A percentile compares a stretch with the other conserved stretches of the same genome.
Conservation (phyloP, 1,284 basidiomycete species). For the Heterobasidion irregulare region DNA sequence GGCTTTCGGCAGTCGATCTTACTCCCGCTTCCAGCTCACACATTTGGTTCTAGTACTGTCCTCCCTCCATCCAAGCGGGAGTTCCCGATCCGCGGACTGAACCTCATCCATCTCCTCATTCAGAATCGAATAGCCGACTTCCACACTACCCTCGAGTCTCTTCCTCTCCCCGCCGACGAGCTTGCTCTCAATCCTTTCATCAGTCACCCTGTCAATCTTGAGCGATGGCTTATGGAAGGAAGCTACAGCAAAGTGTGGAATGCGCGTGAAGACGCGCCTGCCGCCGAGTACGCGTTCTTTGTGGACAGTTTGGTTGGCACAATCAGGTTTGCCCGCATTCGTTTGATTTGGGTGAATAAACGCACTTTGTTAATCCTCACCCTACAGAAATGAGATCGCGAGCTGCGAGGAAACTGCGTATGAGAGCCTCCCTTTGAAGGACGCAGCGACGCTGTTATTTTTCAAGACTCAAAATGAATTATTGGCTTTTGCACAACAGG, state of each 20-base stretch:
- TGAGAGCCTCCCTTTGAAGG: slow-evolving; percentile 78
- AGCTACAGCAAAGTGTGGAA: slow-evolving; percentile 98
- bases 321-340: slow-evolving; percentile 49
- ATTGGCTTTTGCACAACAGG: slow-evolving; percentile 69
- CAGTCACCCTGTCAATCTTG: slow-evolving; percentile 82
- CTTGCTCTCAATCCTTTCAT: slow-evolving; percentile 75
- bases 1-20: slow-evolving; percentile 6
- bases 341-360: background rate
- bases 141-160: slow-evolving; percentile 97
- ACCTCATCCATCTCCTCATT: slow-evolving; percentile 90
- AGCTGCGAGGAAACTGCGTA: slow-evolving; percentile 90
- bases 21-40: background rate
- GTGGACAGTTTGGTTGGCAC: slow-evolving; percentile 90
- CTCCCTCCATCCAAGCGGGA: slow-evolving; percentile 83
- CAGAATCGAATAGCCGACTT: slow-evolving; percentile 97
- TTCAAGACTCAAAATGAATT: slow-evolving; percentile 77
- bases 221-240: slow-evolving; percentile 98
- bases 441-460: slow-evolving; percentile 84
- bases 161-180: slow-evolving; percentile 68
- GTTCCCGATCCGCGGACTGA: slow-evolving; percentile 85
- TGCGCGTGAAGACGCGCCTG: slow-evolving; percentile 81
- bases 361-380: background rate
- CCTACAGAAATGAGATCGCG: slow-evolving; percentile 82
- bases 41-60: slow-evolving; percentile 36
- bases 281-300: slow-evolving; percentile 87